phyloP scores from a whole-genome alignment of 768 basidiomycete species.

The Russula emetica region DNA sequence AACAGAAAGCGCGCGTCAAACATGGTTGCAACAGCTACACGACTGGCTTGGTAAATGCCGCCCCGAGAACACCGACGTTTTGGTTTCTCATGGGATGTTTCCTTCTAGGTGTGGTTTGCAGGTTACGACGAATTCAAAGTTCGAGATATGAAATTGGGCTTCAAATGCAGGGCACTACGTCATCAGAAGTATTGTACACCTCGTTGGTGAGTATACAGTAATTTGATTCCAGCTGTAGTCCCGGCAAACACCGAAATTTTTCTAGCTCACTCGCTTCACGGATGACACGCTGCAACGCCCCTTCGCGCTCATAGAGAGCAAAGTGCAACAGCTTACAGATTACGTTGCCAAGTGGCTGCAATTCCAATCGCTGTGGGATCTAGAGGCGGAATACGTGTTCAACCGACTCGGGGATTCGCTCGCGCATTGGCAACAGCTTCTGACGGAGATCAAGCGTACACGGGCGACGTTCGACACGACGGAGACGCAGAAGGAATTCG shows the following conservation, averaged over 20 bases:
- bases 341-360: slow-evolving; percentile 98
- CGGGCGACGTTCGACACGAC: slow-evolving; percentile 96
- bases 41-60: slow-evolving; percentile 68
- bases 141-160: slow-evolving; percentile 96
- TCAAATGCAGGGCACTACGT: slow-evolving; percentile 70
- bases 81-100: background rate
- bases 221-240: background rate
- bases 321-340: slow-evolving; percentile 79
- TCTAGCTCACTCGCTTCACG: slow-evolving; percentile 67
- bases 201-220: slow-evolving; percentile 62
- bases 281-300: slow-evolving; percentile 75
- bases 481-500: slow-evolving; percentile 87
- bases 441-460: slow-evolving; percentile 95
- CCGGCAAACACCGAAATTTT: slow-evolving; percentile 26
- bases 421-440: slow-evolving; percentile 89
- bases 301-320: slow-evolving; percentile 80
- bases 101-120: slow-evolving; percentile 73
- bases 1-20: slow-evolving; percentile 87
- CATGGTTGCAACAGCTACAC: slow-evolving; percentile 86
- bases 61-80: background rate
- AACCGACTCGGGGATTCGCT: slow-evolving; percentile 92
- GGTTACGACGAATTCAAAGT: slow-evolving; percentile 82
- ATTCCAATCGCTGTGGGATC: slow-evolving; percentile 98
- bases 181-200: slow-evolving; percentile 74
- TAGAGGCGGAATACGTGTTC: slow-evolving; percentile 96